Percentiles rank a stretch among this genome's conserved stretches.
phyloP scores from a whole-genome alignment of 768 basidiomycete genomes.

The Piloderma croceum region DNA sequence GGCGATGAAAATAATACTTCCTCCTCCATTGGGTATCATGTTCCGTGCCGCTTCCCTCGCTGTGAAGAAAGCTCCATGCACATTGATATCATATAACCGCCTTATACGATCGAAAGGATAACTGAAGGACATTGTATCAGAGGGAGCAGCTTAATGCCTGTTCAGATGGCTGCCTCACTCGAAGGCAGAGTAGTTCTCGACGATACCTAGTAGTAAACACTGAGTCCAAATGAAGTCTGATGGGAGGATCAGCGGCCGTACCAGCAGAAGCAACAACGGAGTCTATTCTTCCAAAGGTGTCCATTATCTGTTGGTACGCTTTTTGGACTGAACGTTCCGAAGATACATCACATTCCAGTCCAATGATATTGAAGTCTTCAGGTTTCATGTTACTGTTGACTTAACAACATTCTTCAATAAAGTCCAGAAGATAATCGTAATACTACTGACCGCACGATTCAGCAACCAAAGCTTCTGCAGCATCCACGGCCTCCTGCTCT shows the following conservation, averaged over 20 bases:
- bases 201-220: slow-evolving; percentile 49
- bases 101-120: slow-evolving; percentile 85
- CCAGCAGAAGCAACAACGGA: slow-evolving; percentile 88
- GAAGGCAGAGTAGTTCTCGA: slow-evolving; percentile 83
- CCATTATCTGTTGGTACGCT: slow-evolving; percentile 58
- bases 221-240: too few species aligned
- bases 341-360: slow-evolving; percentile 83
- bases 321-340: slow-evolving; percentile 73
- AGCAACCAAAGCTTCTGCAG: slow-evolving; percentile 63
- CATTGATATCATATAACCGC: slow-evolving; percentile 85
- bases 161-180: slow-evolving; percentile 46
- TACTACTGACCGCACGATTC: slow-evolving; percentile 43
- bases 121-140: slow-evolving; percentile 30
- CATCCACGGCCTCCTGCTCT: slow-evolving; percentile 55
- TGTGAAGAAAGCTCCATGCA: slow-evolving; percentile 93
- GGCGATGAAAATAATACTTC: slow-evolving; percentile 80
- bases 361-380: slow-evolving; percentile 61
- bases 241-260: slow-evolving; percentile 24
- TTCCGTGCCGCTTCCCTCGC: slow-evolving; percentile 89
- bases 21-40: slow-evolving; percentile 80
- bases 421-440: slow-evolving; percentile 4
- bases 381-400: slow-evolving; percentile 49
- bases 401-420: too few species aligned
- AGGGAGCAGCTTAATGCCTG: slow-evolving; percentile 1
- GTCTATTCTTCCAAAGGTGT: slow-evolving; percentile 69